A percentile compares a stretch with the other conserved stretches of the same genome.
Conservation (phyloP, 345 rosid species). For the Lagerstroemia speciosa region DNA sequence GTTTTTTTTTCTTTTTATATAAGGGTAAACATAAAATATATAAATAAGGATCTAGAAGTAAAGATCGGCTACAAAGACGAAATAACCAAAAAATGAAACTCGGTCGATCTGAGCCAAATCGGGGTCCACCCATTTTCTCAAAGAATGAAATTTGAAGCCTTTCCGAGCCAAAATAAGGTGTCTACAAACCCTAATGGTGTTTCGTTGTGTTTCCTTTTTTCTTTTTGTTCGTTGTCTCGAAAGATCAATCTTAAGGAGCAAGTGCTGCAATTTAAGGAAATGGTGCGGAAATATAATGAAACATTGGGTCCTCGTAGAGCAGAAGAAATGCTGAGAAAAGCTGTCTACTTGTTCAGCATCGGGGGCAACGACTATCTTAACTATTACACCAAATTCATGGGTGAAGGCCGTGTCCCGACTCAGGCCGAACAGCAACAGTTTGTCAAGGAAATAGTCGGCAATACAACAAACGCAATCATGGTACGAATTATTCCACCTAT, state of each 20-base stretch:
- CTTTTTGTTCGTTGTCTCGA: background rate
- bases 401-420: background rate
- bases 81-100: too few species aligned
- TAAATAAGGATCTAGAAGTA: too few species aligned
- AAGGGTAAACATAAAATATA: too few species aligned
- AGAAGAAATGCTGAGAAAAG: background rate
- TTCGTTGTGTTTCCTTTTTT: too few species aligned
- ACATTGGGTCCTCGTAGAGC: slow-evolving; percentile 10
- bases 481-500: background rate
- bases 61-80: too few species aligned
- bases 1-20: too few species aligned
- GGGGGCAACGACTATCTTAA: slow-evolving; percentile 18
- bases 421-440: background rate
- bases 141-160: too few species aligned
- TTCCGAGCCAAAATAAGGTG: too few species aligned
- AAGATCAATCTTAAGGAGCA: slow-evolving; percentile 15
- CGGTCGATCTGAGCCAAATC: too few species aligned
- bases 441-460: slow-evolving; percentile 12
- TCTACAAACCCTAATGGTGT: too few species aligned
- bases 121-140: too few species aligned
- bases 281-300: slow-evolving; percentile 3
- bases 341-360: slow-evolving; percentile 16
- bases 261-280: slow-evolving; percentile 14
- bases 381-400: background rate
- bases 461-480: slow-evolving; percentile 9